These are phyloP conservation scores for Trichocladium antarcticum DNA, from an alignment of 495 filamentous ascomycete genomes.

Conservation along the genomic window DNA sequence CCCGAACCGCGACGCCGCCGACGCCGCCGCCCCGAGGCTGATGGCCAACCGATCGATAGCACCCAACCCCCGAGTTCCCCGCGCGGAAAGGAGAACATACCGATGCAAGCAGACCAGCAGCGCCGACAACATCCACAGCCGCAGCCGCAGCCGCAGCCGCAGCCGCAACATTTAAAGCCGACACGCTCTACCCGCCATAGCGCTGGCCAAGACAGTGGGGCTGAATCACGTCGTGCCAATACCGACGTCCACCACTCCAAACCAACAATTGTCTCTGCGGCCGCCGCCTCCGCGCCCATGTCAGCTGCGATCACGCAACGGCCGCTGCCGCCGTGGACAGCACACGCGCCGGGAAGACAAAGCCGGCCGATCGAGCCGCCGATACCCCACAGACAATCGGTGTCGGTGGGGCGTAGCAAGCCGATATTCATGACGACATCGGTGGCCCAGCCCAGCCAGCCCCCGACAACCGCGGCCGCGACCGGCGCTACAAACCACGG, in stretches of 20 bases:
- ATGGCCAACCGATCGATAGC: slow-evolving; percentile 1
- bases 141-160: background rate
- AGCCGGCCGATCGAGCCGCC: background rate
- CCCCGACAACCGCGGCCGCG: slow-evolving; percentile 1
- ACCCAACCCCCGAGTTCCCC: background rate
- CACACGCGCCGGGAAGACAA: background rate
- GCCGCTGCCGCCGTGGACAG: background rate
- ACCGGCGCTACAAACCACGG: slow-evolving; percentile 1
- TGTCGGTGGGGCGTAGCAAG: slow-evolving; percentile 20
- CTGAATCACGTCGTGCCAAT: background rate
- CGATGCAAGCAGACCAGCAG: slow-evolving; percentile 7
- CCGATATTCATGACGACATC: slow-evolving; percentile 18
- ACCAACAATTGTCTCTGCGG: background rate
- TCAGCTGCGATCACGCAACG: background rate
- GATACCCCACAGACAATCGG: slow-evolving; percentile 17
- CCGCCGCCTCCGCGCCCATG: background rate
- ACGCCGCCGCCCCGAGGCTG: slow-evolving; percentile 19
- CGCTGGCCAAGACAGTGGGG: background rate
- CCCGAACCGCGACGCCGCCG: slow-evolving; percentile 30
- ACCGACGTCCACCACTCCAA: background rate
- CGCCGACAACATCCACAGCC: background rate
- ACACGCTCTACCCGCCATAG: slow-evolving; percentile 18
- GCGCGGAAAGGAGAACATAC: slow-evolving; percentile 26
- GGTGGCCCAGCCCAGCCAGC: slow-evolving; percentile 10
- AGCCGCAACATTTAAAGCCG: background rate